Evolutionary conservation across 202 grass and related monocot species (phyloP), one percentile per base, ranked within the genome.

Genomic region (Bolboschoenoplectus hybrid): DNA sequence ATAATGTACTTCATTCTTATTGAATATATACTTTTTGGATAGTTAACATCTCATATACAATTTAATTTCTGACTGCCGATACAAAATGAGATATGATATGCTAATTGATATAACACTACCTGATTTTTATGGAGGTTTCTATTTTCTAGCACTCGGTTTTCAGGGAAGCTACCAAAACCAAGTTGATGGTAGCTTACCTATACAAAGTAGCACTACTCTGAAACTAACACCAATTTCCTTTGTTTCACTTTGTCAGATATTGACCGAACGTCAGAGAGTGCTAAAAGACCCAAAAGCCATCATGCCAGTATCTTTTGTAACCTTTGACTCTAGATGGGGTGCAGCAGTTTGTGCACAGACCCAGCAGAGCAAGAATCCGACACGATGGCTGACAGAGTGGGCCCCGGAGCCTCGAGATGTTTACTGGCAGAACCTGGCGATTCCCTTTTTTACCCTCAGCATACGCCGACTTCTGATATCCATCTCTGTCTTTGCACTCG

Each of bases 281-380:
- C 85, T 95, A 40, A 94, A 88, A 90, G 91, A 98, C 79, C 89
- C 90, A 55, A 98, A 95, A 90, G 90, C 96, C 69, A 39, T 98
- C 49, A 98, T 98, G 90, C 96, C 88, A 16, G 96, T 98, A 81
- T 91, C 96, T 65, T 98, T 98, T 85, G 93, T 94, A 74, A 92
- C 91, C 81, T 98, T 98, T 89, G 96, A 95, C 85, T 98, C 96
- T 0, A 92, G 96, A 92, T 98, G 96, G 93, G 96, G 96, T 2
- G 96, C 96, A 32, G 96, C 93, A 63, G 90, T 98, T 52, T 98
- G 96, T 81, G 96, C 96, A 71, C 93, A 98, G 72, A 98, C 96
- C 87, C 93, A 98, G 74, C 96, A 98, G 86, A 94, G 91, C 55
- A 95, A 92, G 87, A 98, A 98, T 49, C 96, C 96, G 11, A 98